Conservation (phyloP, 345 rosid genomes). For the Punica granatum region DNA sequence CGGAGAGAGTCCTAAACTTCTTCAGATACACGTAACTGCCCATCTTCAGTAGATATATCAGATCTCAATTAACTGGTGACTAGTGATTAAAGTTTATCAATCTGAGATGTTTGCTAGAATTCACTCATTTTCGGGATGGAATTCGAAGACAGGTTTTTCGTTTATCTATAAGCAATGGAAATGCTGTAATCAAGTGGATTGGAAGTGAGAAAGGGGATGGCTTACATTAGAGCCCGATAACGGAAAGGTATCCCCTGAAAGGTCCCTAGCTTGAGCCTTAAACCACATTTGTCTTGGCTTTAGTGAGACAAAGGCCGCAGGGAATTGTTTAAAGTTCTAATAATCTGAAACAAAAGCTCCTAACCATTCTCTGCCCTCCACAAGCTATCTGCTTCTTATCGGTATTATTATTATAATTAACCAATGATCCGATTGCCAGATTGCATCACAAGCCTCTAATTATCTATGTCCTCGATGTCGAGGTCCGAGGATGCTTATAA, state of each 20-base stretch:
- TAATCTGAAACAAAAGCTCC: background rate
- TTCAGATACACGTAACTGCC: no score
- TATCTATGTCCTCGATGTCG: no score
- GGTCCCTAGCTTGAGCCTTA: slow-evolving; percentile 13
- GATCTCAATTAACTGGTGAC: no score
- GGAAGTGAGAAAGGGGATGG: background rate
- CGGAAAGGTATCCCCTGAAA: background rate
- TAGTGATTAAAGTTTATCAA: no score
- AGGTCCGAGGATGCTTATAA: background rate
- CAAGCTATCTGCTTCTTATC: background rate
- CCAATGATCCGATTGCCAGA: background rate
- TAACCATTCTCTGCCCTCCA: background rate
- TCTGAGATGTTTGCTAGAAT: no score
- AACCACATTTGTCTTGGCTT: slow-evolving; percentile 12
- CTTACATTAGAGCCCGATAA: background rate
- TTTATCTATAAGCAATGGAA: no score
- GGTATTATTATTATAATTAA: background rate
- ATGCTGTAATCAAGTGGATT: no score
- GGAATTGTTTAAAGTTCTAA: background rate
- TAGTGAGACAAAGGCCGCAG: slow-evolving; percentile 10
- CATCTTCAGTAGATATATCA: no score
- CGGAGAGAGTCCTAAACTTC: no score
- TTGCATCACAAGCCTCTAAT: background rate
- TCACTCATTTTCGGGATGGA: no score
- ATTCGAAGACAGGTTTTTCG: no score